Evolutionary conservation across 139 green algal species (phyloP).

Genomic region (Penium margaritaceum): DNA sequence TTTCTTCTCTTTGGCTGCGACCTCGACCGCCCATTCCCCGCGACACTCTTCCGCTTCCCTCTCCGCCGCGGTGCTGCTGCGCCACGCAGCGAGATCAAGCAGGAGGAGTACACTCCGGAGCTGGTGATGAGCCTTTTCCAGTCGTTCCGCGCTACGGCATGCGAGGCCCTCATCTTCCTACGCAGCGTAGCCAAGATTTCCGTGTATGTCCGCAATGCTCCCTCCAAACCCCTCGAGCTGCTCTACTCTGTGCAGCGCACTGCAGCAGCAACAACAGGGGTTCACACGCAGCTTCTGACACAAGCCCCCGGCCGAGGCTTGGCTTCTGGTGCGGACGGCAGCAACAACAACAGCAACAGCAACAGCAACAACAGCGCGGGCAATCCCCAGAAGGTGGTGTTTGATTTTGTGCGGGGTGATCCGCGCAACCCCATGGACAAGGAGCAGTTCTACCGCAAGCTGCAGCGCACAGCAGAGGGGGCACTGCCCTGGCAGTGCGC

Average conservation of each 20-base stretch:
- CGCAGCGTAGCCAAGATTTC: slow-evolving; percentile 56
- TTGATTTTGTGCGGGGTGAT: slow-evolving; percentile 26
- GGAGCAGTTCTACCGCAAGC: slow-evolving; percentile 34
- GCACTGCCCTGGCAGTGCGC: slow-evolving; percentile 24
- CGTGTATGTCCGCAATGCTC: slow-evolving; percentile 43
- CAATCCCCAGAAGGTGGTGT: slow-evolving; percentile 6
- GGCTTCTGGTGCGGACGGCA: too few species aligned
- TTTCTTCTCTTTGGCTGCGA: slow-evolving; percentile 65
- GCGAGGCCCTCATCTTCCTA: slow-evolving; percentile 66
- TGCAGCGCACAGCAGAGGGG: slow-evolving; percentile 22
- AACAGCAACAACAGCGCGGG: not conserved
- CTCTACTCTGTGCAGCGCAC: slow-evolving; percentile 7
- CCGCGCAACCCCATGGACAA: slow-evolving; percentile 30
- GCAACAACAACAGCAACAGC: slow-evolving; percentile 1
- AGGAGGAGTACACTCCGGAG: slow-evolving; percentile 34
- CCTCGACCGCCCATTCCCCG: slow-evolving; percentile 46
- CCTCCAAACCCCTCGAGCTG: not conserved
- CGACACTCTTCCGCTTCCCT: slow-evolving; percentile 74
- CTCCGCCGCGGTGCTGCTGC: slow-evolving; percentile 50
- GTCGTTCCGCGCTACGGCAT: slow-evolving; percentile 50
- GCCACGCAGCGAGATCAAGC: slow-evolving; percentile 63
- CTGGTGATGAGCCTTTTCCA: slow-evolving; percentile 52
- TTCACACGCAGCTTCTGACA: not conserved
- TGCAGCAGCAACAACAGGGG: not conserved
- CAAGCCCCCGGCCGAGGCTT: not conserved